Conservation (phyloP, 306 rosid genomes). For the Malus orientalis region DNA sequence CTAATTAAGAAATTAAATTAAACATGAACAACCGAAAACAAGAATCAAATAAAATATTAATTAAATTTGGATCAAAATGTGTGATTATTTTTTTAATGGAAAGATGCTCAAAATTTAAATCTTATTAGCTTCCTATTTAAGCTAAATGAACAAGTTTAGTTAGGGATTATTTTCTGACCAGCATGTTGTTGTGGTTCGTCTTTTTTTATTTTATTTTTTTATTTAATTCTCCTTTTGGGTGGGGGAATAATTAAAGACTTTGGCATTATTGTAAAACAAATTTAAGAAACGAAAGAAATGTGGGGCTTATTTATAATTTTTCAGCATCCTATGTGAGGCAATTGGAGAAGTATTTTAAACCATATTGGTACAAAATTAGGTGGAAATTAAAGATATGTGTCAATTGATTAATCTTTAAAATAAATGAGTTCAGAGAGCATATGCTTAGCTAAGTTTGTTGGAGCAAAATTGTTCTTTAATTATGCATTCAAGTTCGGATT, state of each 20-base stretch:
- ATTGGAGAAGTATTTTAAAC: neutral
- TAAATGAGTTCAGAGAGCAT: neutral
- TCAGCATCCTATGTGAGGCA: neutral
- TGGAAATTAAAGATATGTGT: neutral
- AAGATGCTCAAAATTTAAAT: neutral
- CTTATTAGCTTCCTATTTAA: neutral
- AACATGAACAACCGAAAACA: neutral
- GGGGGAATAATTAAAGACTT: neutral
- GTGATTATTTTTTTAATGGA: neutral
- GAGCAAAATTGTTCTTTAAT: neutral
- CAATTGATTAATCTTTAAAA: neutral
- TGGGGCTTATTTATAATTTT: neutral
- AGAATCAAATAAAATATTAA: neutral
- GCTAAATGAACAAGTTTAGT: neutral
- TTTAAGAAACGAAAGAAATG: neutral
- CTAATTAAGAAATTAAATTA: neutral
- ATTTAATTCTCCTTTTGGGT: neutral
- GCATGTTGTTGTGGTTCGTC: neutral
- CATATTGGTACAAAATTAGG: neutral
- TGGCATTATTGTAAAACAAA: neutral
- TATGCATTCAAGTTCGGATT: neutral
- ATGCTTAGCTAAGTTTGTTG: too few species aligned
- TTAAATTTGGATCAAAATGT: neutral
- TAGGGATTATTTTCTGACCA: constrained; percentile 1
- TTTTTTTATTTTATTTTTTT: neutral